Base-by-base conservation (phyloP, 2,329 filamentous ascomycete genomes). In the Gyromitra esculenta region DNA sequence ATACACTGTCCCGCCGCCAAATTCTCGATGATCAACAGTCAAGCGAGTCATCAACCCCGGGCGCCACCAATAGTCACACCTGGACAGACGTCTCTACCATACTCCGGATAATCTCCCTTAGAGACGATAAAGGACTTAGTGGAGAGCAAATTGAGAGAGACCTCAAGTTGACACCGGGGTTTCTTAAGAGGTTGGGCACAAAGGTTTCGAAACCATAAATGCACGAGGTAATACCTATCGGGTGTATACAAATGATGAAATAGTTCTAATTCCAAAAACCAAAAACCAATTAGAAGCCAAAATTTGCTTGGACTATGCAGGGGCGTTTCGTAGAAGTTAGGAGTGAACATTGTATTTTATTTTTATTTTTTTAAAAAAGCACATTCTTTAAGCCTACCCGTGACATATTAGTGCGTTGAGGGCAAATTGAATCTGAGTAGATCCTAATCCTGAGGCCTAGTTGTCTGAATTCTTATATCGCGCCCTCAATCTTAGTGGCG, bases 141-240 rank as follows among this genome's bases (percentile, higher is more conserved):
- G 48, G 64, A 11, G 69, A 59, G 48, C 63, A 62, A 25, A 79
- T 79, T 57, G 78, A 79, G 76, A 76, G 74, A 60, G 72, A 76
- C 7, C 74, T 79, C 35, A 67, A 76, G 54, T 68, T 79, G 48
- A 71, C 71, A 39, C 59, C 65, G 45, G 78, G 78, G n/a, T 68
- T 78, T 43, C 57, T 79, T 25, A 66, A 67, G 43, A 79, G 78
- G 63, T 43, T 79, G 48, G 78, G 78, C 9, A 71, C 50, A 31
- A 77, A 64, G 56, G 45, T 79, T 39, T 43, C 54, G 37, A 74
- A 65, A 45, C 65, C 71, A 31, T 79, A 75, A 60, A 13, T 52
- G 52, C 25, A 39, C 65, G 64, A 43, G 41, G 18, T 37, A 65
- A 60, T 75, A 57, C 66, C 41, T 45, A 54, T 52, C 50, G 50